Base-by-base conservation (phyloP, 2,329 filamentous ascomycete species). In the Pyrenophora seminiperda region DNA sequence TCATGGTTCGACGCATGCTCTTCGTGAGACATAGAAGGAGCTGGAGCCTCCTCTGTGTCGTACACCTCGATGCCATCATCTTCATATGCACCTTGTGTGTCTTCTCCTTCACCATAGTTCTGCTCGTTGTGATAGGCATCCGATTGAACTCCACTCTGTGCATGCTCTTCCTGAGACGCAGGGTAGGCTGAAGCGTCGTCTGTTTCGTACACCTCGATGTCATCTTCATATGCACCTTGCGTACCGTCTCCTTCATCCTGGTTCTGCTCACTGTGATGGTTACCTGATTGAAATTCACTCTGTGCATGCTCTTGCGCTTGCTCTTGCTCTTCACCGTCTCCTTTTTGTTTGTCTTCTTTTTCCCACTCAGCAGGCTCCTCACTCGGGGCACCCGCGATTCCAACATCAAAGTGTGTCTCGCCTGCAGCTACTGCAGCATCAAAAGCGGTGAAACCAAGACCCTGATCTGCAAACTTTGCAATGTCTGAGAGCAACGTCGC, bases 361-460 rank as follows among this genome's bases (percentile, higher is more conserved):
- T 58, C 63, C 63, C 62, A 66, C 14, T 66, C 59, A 11, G 56
- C 55, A 41, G 34, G 39, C 7, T 59, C 52, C 24, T 63, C 62
- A 18, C 56, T 61, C 3, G 63, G 53, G n/a, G 59, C 41, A 29
- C 53, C 48, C 13, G 60, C 54, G 14, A 50, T 47, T 3, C 55
- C 40, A 7, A 56, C 54, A 33, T 45, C 61, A 46, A 70, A 70
- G 19, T 59, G 56, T 4, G 65, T 68, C 33, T 67, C 57, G 13
- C 65, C 65, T 41, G 65, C 54, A 46, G 58, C 53, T 7, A 71
- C 58, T 11, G 62, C 62, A 30, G 67, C 61, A 10, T 61, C 50
- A 18, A 84, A 71, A 22, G 79, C 73, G 2, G 81, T 79, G 47
- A 84, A 74, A 10, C 83, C 83, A 67, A 82, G 81, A 14, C 84